Percentiles rank a stretch among this genome's conserved stretches.
These are phyloP conservation scores for Eremochloa ophiuroides DNA, from an alignment of 176 grass and related monocot species.

Conservation along the genomic window DNA sequence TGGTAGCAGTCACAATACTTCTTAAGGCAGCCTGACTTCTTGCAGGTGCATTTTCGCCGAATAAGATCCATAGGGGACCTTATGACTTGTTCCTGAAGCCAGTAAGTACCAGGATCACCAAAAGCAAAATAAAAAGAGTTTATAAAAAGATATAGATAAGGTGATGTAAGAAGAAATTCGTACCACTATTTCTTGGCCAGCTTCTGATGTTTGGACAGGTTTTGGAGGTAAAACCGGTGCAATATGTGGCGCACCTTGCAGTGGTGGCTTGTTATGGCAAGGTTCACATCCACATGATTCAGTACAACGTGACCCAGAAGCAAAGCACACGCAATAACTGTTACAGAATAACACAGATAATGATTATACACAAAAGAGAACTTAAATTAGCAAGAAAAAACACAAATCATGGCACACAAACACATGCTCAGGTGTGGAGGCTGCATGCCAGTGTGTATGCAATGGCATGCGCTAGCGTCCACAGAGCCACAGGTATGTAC, in stretches of 20 bases:
- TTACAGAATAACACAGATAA: neutral
- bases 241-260: slow-evolving; percentile 22
- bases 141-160: neutral
- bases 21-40: slow-evolving; percentile 62
- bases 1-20: slow-evolving; percentile 69
- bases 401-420: neutral
- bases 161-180: slow-evolving; percentile 22
- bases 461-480: neutral
- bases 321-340: slow-evolving; percentile 63
- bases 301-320: slow-evolving; percentile 46
- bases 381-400: neutral
- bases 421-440: neutral
- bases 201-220: slow-evolving; percentile 25
- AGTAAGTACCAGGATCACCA: neutral
- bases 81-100: slow-evolving; percentile 35
- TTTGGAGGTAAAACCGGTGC: slow-evolving; percentile 31
- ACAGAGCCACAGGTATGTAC: neutral
- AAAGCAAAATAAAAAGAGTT: neutral
- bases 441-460: neutral
- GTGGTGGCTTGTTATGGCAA: slow-evolving; percentile 42
- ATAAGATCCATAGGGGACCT: slow-evolving; percentile 42
- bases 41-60: slow-evolving; percentile 62
- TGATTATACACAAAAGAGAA: slow-evolving; percentile 10
- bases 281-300: slow-evolving; percentile 57
- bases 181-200: slow-evolving; percentile 41